These are phyloP conservation scores for Colletotrichum incanum DNA, from an alignment of 2,329 filamentous ascomycete genomes.

Conservation along the genomic window DNA sequence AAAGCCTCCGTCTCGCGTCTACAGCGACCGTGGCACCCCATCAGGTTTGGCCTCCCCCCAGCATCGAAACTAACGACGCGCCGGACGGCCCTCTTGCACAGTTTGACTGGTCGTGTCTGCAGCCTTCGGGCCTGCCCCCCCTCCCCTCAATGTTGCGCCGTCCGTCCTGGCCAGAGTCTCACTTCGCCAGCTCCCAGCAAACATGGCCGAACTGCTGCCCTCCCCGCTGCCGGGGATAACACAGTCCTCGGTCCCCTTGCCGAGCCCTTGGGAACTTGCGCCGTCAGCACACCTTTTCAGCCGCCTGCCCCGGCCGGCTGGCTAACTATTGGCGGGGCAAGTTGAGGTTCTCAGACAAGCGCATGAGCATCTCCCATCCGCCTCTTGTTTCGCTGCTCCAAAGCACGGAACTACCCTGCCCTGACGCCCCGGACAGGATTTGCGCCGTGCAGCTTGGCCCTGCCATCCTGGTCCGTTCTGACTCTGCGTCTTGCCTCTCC, in stretches of 20 bases:
- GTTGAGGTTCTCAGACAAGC: conserved; percentile 30
- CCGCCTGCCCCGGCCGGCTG: conserved; percentile 27
- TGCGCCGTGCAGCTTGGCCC: not conserved
- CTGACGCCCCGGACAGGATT: too few species aligned
- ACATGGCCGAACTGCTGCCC: not conserved
- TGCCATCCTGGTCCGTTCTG: conserved; percentile 19
- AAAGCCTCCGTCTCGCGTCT: not conserved
- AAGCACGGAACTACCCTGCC: conserved; percentile 31
- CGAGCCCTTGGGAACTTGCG: not conserved
- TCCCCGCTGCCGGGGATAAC: conserved; percentile 9
- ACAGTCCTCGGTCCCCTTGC: not conserved
- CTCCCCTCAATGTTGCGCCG: conserved; percentile 2
- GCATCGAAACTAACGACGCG: conserved; percentile 35
- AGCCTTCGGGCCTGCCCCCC: conserved; percentile 38
- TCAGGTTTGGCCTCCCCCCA: conserved; percentile 6
- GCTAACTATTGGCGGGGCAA: conserved; percentile 20
- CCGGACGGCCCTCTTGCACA: conserved; percentile 24
- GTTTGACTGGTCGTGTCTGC: conserved; percentile 32
- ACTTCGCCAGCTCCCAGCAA: conserved; percentile 14
- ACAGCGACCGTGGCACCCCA: not conserved
- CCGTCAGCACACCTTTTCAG: conserved; percentile 18
- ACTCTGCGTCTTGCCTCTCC: conserved; percentile 14
- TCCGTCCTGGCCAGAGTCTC: not conserved
- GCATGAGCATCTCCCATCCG: conserved; percentile 37
- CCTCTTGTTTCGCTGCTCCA: conserved; percentile 33